Conservation (phyloP, 202 grass and related monocot genomes). For the Digitaria exilis region DNA sequence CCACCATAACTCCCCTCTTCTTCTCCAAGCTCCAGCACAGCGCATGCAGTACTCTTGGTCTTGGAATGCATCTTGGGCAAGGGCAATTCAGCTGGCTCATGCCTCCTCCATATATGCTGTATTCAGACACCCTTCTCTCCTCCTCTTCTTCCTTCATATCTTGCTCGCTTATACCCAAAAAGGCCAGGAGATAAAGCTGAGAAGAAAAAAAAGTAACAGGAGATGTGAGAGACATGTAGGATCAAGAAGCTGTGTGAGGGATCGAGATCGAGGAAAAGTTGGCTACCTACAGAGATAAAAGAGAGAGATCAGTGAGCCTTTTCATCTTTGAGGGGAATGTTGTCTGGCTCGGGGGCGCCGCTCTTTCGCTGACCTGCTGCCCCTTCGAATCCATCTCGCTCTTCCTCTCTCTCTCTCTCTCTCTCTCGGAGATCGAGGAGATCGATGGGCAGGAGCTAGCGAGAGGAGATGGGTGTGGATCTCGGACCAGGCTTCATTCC, state of each 20-base stretch:
- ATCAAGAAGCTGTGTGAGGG: not conserved
- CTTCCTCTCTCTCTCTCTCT: not conserved
- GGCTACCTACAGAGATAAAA: conserved; percentile 5
- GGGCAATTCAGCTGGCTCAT: not conserved
- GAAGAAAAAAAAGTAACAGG: not conserved
- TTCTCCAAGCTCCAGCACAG: not conserved
- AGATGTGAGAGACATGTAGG: conserved; percentile 7
- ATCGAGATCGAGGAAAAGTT: conserved; percentile 12
- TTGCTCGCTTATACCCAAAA: conserved; percentile 19
- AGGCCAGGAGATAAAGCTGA: not conserved
- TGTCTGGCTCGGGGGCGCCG: conserved; percentile 66
- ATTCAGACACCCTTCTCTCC: not conserved
- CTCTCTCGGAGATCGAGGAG: not conserved
- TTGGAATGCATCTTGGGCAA: conserved; percentile 28
- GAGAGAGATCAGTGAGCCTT: conserved; percentile 42
- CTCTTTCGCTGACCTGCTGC: not conserved
- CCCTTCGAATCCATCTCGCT: not conserved
- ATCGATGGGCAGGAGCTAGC: not conserved
- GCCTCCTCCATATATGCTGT: conserved; percentile 31
- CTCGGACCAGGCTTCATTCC: conserved; percentile 84
- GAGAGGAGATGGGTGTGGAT: conserved; percentile 43
- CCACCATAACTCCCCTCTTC: conserved; percentile 20
- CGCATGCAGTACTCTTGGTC: not conserved
- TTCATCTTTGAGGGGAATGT: conserved; percentile 73
- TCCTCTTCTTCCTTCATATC: not conserved